A percentile compares a stretch with the other conserved stretches of the same genome.
Evolutionary conservation across 2,329 filamentous ascomycete species (phyloP).

Genomic region (Fonsecaea nubica): DNA sequence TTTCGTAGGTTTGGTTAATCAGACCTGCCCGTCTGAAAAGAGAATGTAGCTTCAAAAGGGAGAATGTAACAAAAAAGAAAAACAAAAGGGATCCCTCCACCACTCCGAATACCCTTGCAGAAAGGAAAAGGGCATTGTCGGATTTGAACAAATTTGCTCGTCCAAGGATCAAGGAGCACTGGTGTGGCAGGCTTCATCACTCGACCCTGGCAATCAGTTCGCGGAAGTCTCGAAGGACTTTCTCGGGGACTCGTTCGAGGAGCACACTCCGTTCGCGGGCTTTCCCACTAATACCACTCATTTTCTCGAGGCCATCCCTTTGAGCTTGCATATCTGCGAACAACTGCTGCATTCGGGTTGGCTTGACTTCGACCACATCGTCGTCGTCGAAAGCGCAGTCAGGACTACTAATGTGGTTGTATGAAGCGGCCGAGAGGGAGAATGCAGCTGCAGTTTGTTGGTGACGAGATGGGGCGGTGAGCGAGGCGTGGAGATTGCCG

Average conservation of each 20-base stretch:
- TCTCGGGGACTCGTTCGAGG: slow-evolving; percentile 90
- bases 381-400: slow-evolving; percentile 69
- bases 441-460: slow-evolving; percentile 90
- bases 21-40: slow-evolving; percentile 41
- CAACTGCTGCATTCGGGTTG: slow-evolving; percentile 63
- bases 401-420: slow-evolving; percentile 80
- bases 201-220: slow-evolving; percentile 77
- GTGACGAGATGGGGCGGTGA: slow-evolving; percentile 78
- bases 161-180: neutral
- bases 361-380: slow-evolving; percentile 42
- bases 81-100: neutral
- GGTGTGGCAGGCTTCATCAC: slow-evolving; percentile 49
- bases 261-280: slow-evolving; percentile 91
- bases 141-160: neutral
- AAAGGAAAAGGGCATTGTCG: slow-evolving; percentile 4
- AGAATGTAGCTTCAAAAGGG: slow-evolving; percentile 8
- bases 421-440: slow-evolving; percentile 82
- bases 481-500: slow-evolving; percentile 69
- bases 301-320: slow-evolving; percentile 62
- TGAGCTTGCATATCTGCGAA: slow-evolving; percentile 77
- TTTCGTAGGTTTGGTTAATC: slow-evolving; percentile 9
- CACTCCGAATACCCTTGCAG: neutral
- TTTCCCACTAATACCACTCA: slow-evolving; percentile 69
- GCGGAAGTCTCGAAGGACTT: slow-evolving; percentile 91
- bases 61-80: neutral